These are phyloP conservation scores for Gossypium bickii DNA, from an alignment of 345 rosid genomes.

Conservation along the genomic window DNA sequence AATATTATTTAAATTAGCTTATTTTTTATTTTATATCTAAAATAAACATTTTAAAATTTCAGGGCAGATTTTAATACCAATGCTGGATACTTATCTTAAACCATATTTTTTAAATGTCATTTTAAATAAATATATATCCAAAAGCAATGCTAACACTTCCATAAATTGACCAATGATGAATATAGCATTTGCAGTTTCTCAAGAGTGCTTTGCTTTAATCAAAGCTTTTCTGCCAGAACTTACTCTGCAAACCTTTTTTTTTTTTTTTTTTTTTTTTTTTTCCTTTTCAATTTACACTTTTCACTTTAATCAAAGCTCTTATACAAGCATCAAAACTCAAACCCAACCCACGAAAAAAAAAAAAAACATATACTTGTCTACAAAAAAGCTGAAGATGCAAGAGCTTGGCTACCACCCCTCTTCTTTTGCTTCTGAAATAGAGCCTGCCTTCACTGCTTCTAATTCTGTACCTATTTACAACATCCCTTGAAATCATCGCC, in stretches of 20 bases:
- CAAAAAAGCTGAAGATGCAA: not conserved
- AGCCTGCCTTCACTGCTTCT: slow-evolving; percentile 3
- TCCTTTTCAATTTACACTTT: not conserved
- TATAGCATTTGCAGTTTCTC: not conserved
- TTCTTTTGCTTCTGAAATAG: not conserved
- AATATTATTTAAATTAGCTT: too few species aligned
- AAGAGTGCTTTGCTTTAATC: not conserved
- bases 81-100: too few species aligned
- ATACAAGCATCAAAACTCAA: not conserved
- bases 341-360: not conserved
- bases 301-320: not conserved
- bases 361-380: not conserved
- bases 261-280: too few species aligned
- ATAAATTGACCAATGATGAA: not conserved
- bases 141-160: too few species aligned
- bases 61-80: too few species aligned
- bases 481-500: not conserved
- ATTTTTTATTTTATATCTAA: too few species aligned
- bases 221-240: not conserved
- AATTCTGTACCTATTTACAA: slow-evolving; percentile 12
- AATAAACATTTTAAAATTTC: too few species aligned
- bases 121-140: not conserved
- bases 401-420: not conserved
- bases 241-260: not conserved
- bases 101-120: too few species aligned